Evolutionary conservation across 75 land plant genomes (phyloP).

Genomic region (Picea glauca): DNA sequence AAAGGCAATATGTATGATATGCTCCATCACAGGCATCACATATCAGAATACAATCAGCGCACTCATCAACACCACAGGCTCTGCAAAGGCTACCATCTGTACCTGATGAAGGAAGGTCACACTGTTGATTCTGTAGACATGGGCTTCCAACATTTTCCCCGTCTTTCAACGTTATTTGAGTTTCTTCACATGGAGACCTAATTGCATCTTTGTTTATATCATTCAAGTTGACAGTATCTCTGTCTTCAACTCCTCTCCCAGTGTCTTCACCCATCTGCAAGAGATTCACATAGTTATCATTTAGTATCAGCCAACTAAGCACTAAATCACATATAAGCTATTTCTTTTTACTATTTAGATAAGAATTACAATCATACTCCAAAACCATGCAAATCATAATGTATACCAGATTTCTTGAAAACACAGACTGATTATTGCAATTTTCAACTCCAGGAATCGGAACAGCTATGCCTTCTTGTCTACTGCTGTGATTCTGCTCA

Average conservation of each 20-base stretch:
- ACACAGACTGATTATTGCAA: background rate
- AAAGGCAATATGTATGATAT: conserved; percentile 17
- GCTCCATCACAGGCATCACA: conserved; percentile 19
- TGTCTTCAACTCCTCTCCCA: background rate
- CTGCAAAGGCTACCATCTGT: conserved; percentile 3
- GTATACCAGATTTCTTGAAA: background rate
- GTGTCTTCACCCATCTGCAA: background rate
- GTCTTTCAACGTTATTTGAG: background rate
- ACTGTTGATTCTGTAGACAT: background rate
- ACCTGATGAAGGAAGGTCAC: conserved; percentile 3
- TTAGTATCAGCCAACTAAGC: background rate
- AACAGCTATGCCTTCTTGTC: background rate
- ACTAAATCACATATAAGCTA: background rate
- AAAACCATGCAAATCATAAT: background rate
- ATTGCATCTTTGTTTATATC: background rate
- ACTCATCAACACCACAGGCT: background rate
- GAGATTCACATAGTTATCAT: background rate
- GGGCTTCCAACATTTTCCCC: background rate
- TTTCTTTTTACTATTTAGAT: background rate
- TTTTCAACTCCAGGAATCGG: background rate
- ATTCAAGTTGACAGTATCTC: background rate
- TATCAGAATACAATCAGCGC: conserved; percentile 6
- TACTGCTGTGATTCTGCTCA: background rate
- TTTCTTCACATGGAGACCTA: background rate
- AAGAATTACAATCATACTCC: background rate